Evolutionary conservation across 2,329 filamentous ascomycete species (phyloP).

Genomic region (Penicillium hordei): DNA sequence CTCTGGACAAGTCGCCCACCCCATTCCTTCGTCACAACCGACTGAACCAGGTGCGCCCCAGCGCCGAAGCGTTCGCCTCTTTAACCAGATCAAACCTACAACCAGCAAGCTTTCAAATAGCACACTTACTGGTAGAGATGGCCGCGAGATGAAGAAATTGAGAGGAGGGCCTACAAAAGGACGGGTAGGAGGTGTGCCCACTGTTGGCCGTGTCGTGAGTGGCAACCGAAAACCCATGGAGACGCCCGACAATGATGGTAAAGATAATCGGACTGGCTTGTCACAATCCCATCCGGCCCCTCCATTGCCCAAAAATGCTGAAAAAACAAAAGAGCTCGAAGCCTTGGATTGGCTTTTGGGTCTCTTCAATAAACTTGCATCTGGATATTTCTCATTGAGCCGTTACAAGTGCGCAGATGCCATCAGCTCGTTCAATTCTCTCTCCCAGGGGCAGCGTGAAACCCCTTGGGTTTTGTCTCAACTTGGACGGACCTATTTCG

Average conservation of each 20-base stretch:
- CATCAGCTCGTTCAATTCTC: conserved; percentile 67
- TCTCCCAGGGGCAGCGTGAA: conserved; percentile 75
- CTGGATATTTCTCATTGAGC: conserved; percentile 73
- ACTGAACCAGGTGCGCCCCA: conserved; percentile 65
- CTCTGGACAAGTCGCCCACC: conserved; percentile 69
- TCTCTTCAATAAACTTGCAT: conserved; percentile 76
- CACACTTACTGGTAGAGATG: conserved; percentile 59
- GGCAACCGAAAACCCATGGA: conserved; percentile 74
- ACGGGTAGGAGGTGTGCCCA: conserved; percentile 65
- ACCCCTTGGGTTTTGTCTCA: conserved; percentile 92
- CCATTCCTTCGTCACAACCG: conserved; percentile 52
- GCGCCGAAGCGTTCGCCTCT: conserved; percentile 70
- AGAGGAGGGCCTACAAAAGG: conserved; percentile 71
- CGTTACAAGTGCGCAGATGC: conserved; percentile 79
- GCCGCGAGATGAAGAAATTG: conserved; percentile 78
- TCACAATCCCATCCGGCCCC: conserved; percentile 29
- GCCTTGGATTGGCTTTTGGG: conserved; percentile 75
- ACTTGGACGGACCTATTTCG: conserved; percentile 86
- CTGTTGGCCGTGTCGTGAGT: conserved; percentile 82
- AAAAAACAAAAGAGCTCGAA: conserved; percentile 69
- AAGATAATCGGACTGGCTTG: conserved; percentile 52
- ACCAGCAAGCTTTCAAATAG: conserved; percentile 62
- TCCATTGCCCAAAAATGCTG: conserved; percentile 41
- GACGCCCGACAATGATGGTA: conserved; percentile 67
- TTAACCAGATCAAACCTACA: conserved; percentile 67